Evolutionary conservation across 108 stramenopile genomes (phyloP), one percentile per base, ranked within the genome.

Genomic region (Skeletonema costatum): DNA sequence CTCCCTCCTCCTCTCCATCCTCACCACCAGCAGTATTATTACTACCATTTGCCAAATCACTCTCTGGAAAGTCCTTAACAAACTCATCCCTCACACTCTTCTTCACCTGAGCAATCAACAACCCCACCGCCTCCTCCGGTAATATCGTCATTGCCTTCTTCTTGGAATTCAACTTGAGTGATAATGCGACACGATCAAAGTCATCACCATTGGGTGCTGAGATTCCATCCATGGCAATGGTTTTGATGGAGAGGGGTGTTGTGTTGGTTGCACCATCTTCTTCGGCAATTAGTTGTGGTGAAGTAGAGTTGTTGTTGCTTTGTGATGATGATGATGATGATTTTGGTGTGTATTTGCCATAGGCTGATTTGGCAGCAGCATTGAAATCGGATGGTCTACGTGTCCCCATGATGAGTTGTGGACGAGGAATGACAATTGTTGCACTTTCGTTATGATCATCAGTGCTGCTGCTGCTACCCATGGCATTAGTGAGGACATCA

Each of bases 61-160:
- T 35, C 19, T 74, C 67, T 4, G 68, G 68, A 60, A 60, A n/a
- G 5, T 75, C 76, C 17, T 77, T 62, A 12, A 66, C 38, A 50
- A 81, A 81, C 51, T 10, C 73, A 25, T 86, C 74, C 59, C 51
- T 53, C 2, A 90, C 90, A 63, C 76, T 70, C 71, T 81, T 83
- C 61, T 88, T 89, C 2, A 86, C 89, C 61, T 80, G 71, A 50
- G 83, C 82, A 32, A 95, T 60, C 7, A 91, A 8, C 11, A 92
- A 36, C 4, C 81, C 81, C 16, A 87, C 69, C 2, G 85, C 86
- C 78, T 95, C 94, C 70, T 95, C 94, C 2, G 94, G 94, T 10
- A 95, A 63, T 7, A 95, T 81, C 1, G 92, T 86, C 70, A 92
- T 60, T 7, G 83, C 73, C 72, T 95, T 95, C 76, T 95, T 95